Evolutionary conservation across 2,329 filamentous ascomycete genomes (phyloP), one percentile per base, ranked within the genome.

Genomic region (Xylaria multiplex): DNA sequence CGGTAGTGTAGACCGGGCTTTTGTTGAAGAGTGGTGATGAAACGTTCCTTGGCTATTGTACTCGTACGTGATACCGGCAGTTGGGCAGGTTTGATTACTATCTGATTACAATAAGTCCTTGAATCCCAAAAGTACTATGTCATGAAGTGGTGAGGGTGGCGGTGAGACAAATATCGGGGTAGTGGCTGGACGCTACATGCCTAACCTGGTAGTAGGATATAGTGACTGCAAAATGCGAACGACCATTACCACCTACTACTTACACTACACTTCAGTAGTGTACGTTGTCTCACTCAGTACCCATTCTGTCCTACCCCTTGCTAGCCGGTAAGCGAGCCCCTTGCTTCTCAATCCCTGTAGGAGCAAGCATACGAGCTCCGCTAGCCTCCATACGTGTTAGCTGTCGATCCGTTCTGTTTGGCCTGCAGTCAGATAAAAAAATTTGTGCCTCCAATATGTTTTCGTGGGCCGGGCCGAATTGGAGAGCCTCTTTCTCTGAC

Each of bases 281-380:
- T 27, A 5, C 6, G 11, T 37, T 37, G 11, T 13, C 8, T 37
- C 11, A 13, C 11, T 37, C 6, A 5, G 35, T 16, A 37, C 11
- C 24, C 19, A 22, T 27, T 32, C n/a, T 43, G 19, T 19, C 40
- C 32, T 52, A 22, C 32, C 49, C 6, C 60, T 59, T 42, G 42
- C 55, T 59, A 61, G 56, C 59, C 64, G 43, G 43, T 19, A 19
- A 45, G 35, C 19, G 24, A 42, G 55, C 40, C 56, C 66, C 66
- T 60, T 68, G 62, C 66, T 54, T 24, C 16, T 14, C 5, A 45
- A 62, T 22, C 59, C 50, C 45, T 49, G 35, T 16, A 48, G 16
- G 13, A 49, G 35, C 40, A 35, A 58, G 56, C 57, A 68, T 66
- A 68, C 66, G 63, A 66, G 59, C 24, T 64, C 57, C 59, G 45